Evolutionary conservation across 2,329 filamentous ascomycete genomes (phyloP).

Genomic region (Cytospora leucostoma): DNA sequence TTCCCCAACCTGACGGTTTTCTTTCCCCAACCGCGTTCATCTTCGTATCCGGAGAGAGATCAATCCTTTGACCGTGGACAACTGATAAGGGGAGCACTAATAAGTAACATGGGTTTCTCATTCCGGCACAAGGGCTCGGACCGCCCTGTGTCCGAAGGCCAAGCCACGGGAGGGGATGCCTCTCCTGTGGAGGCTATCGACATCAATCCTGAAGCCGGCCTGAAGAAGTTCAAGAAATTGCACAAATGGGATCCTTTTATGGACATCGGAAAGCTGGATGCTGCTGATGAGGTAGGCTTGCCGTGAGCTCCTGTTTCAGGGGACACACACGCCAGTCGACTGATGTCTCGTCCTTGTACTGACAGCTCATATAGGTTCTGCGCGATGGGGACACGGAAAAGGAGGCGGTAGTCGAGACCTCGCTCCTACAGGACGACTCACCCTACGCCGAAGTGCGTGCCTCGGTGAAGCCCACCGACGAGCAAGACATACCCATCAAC

Average conservation of each 20-base stretch:
- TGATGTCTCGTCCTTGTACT: not conserved
- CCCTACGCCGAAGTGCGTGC: constrained; percentile 55
- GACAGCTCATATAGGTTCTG: constrained; percentile 12
- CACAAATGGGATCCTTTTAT: constrained; percentile 61
- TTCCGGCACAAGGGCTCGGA: constrained; percentile 21
- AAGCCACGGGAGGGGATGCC: constrained; percentile 8
- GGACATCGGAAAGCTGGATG: constrained; percentile 53
- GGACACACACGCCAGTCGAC: not conserved
- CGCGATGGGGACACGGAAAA: constrained; percentile 22
- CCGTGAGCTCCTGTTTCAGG: not conserved
- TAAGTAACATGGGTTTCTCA: constrained; percentile 19
- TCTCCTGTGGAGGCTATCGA: constrained; percentile 4
- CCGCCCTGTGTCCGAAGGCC: constrained; percentile 10
- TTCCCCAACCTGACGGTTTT: no score
- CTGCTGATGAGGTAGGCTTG: constrained; percentile 47
- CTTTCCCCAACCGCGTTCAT: not conserved
- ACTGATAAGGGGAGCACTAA: not conserved
- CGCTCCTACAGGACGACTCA: constrained; percentile 55
- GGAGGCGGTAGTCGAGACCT: constrained; percentile 41
- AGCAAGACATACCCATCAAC: constrained; percentile 54
- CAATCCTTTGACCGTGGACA: no score
- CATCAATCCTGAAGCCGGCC: constrained; percentile 18
- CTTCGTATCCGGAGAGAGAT: not conserved
- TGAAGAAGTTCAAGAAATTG: constrained; percentile 47
- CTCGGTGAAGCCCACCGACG: constrained; percentile 48